These are phyloP conservation scores for Lodderomyces parapsilosis DNA, from an alignment of 1,139 yeast species.

Conservation along the genomic window DNA sequence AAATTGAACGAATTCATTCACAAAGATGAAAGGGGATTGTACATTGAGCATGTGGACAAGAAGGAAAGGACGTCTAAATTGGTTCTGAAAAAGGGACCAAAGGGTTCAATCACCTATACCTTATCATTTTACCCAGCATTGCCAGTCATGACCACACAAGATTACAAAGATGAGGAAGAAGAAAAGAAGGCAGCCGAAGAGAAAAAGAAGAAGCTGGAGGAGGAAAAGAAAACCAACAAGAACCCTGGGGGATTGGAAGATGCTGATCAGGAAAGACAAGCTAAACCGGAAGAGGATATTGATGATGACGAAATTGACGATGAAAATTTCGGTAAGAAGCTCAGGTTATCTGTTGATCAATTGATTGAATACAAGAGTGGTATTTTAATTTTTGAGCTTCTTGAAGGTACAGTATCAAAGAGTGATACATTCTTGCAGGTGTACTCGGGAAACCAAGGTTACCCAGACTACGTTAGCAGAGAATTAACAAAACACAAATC, in stretches of 20 bases:
- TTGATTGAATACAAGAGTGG: slow-evolving; percentile 68
- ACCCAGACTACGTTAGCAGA: slow-evolving; percentile 56
- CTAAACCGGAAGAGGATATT: slow-evolving; percentile 27
- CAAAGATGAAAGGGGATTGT: slow-evolving; percentile 65
- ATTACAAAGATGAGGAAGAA: slow-evolving; percentile 55
- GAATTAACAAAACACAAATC: slow-evolving; percentile 37
- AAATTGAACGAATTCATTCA: slow-evolving; percentile 65
- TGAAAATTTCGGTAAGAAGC: slow-evolving; percentile 40
- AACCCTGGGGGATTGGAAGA: slow-evolving; percentile 18
- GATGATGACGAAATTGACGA: slow-evolving; percentile 36
- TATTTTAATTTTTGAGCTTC: slow-evolving; percentile 65
- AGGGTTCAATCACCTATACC: slow-evolving; percentile 73
- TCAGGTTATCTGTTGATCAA: slow-evolving; percentile 63
- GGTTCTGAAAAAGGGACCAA: slow-evolving; percentile 71
- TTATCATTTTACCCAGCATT: slow-evolving; percentile 80
- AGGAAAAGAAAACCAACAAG: slow-evolving; percentile 18
- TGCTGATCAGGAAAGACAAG: slow-evolving; percentile 16
- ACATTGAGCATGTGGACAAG: slow-evolving; percentile 57
- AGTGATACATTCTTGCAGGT: slow-evolving; percentile 65
- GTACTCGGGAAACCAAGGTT: slow-evolving; percentile 72
- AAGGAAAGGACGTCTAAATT: slow-evolving; percentile 60
- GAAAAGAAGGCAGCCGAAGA: slow-evolving; percentile 27
- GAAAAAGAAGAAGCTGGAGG: slow-evolving; percentile 32
- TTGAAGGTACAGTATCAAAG: slow-evolving; percentile 55
- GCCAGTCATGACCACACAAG: slow-evolving; percentile 76